Base-by-base conservation (phyloP, 192 early-diverging fungal species). In the Podila horticola region DNA sequence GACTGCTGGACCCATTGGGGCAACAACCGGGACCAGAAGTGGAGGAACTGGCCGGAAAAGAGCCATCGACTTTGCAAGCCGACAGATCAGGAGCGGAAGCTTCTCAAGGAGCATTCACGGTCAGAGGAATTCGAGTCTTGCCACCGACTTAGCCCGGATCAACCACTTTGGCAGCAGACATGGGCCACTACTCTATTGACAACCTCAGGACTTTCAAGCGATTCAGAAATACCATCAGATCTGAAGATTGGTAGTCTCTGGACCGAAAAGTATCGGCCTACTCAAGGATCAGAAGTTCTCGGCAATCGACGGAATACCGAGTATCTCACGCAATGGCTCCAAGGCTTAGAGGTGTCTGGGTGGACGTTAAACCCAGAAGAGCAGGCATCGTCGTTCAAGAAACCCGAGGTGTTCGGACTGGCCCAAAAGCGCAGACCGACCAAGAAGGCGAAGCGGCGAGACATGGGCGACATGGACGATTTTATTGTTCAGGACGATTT, bases 281-380 rank as follows among this genome's bases (percentile, higher is more conserved):
- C 28, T 26, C 62, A 67, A 15, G 77, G 77, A 36, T 49, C 66
- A 2, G 77, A 81, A 8, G 67, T 81, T 17, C 52, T 81, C 24
- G 77, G 69, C 2, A 81, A 81, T 36, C 60, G 77, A 1, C 61
- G 45, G 7, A 69, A 73, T 9, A 81, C 77, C 38, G 67, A 81
- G 26, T 81, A 81, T 58, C 36, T 81, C 34, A 73, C 71, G 8
- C 71, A 72, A n/a, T 81, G 77, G 77, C 71, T 81, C 31, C 61
- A 62, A 31, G 58, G 77, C 20, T 55, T 81, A 4, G 71, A 72
- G 34, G 77, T 81, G 5, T 68, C 77, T 15, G 77, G 77, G 19
- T 81, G 77, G 77, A 73, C 77, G 0, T 38, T 81, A 22, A 81
- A 81, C n/a, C 71, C 77, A 20, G 77, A 81, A 41, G 77, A 81